A percentile compares a stretch with the other conserved stretches of the same genome.
phyloP scores from a whole-genome alignment of 2,329 filamentous ascomycete genomes.

The Xylariaceae sp. region DNA sequence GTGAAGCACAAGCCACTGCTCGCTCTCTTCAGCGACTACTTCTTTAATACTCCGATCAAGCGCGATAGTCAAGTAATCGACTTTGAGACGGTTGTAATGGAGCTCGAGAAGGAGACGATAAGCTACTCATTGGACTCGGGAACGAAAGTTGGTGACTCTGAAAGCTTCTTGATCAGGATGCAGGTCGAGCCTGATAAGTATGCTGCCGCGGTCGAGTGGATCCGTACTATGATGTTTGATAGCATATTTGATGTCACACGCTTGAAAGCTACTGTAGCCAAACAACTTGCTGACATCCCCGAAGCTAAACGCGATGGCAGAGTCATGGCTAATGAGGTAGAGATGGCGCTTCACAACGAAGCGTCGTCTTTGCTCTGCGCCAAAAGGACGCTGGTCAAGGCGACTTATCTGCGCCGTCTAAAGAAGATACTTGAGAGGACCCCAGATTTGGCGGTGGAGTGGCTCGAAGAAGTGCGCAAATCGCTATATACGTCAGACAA shows the following conservation, averaged over 20 bases:
- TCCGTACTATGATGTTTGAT: conserved; percentile 81
- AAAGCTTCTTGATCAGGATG: conserved; percentile 78
- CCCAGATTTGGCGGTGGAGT: conserved; percentile 68
- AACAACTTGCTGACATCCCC: conserved; percentile 86
- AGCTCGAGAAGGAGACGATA: conserved; percentile 87
- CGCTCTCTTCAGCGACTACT: conserved; percentile 81
- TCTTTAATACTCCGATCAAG: conserved; percentile 87
- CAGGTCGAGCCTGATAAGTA: conserved; percentile 89
- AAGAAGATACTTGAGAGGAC: conserved; percentile 76
- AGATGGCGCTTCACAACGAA: conserved; percentile 78
- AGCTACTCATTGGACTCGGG: conserved; percentile 72
- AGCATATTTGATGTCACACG: conserved; percentile 75
- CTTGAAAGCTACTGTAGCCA: conserved; percentile 63
- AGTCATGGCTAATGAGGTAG: conserved; percentile 59
- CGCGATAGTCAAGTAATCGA: conserved; percentile 71
- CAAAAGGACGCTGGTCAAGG: conserved; percentile 78
- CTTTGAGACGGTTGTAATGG: conserved; percentile 89
- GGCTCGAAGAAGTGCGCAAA: conserved; percentile 72
- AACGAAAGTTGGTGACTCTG: conserved; percentile 67
- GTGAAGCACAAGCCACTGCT: conserved; percentile 81
- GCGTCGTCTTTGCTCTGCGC: conserved; percentile 72
- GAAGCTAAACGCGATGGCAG: conserved; percentile 85
- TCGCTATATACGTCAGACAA: conserved; percentile 81
- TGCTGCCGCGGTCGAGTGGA: conserved; percentile 73
- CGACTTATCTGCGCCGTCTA: conserved; percentile 80